Conservation (phyloP, 345 rosid species). For the Cardamine chenopodiifolia region DNA sequence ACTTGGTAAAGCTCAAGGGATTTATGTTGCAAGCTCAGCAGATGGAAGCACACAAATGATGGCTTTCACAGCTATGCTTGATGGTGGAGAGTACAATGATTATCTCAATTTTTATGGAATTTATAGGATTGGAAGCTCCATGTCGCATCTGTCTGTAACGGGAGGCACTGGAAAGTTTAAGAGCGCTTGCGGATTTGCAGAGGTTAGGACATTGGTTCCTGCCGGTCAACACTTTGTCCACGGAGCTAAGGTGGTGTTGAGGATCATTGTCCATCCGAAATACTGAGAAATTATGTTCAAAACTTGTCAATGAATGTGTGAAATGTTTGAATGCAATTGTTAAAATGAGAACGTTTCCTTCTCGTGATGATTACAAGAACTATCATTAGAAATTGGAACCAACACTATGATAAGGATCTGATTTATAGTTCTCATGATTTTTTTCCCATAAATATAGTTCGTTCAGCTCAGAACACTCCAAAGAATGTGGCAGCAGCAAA, state of each 20-base stretch:
- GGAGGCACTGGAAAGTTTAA: conserved; percentile 89
- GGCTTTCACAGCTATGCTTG: conserved; percentile 87
- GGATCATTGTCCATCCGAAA: conserved; percentile 68
- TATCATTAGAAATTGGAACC: background rate
- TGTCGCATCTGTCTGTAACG: conserved; percentile 65
- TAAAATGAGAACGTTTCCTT: conserved; percentile 9
- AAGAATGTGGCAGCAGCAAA: conserved; percentile 89
- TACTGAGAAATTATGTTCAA: conserved; percentile 36
- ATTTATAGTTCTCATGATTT: background rate
- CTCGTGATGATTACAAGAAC: conserved; percentile 2
- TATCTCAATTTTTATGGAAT: conserved; percentile 80
- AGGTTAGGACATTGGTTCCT: conserved; percentile 64
- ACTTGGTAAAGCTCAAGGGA: conserved; percentile 86
- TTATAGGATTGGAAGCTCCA: conserved; percentile 64
- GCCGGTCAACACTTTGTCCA: conserved; percentile 65
- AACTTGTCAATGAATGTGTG: conserved; percentile 19
- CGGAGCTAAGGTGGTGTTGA: conserved; percentile 72
- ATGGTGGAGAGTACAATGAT: conserved; percentile 88
- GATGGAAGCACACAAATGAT: conserved; percentile 88
- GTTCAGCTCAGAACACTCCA: conserved; percentile 75
- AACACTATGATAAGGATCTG: background rate
- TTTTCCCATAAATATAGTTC: background rate
- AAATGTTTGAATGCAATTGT: conserved; percentile 18
- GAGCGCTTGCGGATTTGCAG: conserved; percentile 62
- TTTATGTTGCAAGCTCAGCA: conserved; percentile 80